phyloP scores from a whole-genome alignment of 2,329 filamentous ascomycete species.

The Metarhizium anisopliae region DNA sequence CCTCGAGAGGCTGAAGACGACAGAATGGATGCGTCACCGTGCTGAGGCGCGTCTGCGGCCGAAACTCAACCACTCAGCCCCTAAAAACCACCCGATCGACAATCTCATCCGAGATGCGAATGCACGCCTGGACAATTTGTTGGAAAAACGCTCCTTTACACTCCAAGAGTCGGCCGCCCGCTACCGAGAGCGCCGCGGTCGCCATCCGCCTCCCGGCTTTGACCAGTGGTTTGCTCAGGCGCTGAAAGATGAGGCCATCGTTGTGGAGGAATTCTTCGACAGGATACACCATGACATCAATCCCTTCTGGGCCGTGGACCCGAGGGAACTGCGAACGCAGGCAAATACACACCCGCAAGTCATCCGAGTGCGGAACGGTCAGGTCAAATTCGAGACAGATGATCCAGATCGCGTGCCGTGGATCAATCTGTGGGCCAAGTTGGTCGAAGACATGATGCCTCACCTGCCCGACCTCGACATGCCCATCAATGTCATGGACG shows the following conservation, averaged over 20 bases:
- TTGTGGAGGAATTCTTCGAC: conserved; percentile 55
- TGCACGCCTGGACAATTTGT: no score
- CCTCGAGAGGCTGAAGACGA: no score
- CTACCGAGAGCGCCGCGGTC: conserved; percentile 47
- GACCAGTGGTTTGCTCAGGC: conserved; percentile 50
- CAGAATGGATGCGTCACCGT: no score
- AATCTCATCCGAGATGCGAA: no score
- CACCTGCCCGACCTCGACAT: conserved; percentile 45
- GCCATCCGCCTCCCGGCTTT: conserved; percentile 55
- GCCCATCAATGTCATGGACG: conserved; percentile 42
- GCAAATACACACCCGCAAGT: background rate
- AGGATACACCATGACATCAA: conserved; percentile 53
- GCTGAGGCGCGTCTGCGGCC: no score
- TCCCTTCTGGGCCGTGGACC: conserved; percentile 47
- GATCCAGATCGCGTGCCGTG: no score
- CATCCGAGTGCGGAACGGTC: no score
- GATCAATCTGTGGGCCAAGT: background rate
- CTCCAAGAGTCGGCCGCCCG: conserved; percentile 42
- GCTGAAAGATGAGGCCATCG: conserved; percentile 39
- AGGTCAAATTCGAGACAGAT: no score
- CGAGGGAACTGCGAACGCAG: background rate
- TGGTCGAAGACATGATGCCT: conserved; percentile 13
- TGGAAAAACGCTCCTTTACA: background rate
- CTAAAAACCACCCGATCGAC: no score
- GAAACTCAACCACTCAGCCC: no score